Base-by-base conservation (phyloP, 805 yeast species). In the Saccharomycopsis javanensis region DNA sequence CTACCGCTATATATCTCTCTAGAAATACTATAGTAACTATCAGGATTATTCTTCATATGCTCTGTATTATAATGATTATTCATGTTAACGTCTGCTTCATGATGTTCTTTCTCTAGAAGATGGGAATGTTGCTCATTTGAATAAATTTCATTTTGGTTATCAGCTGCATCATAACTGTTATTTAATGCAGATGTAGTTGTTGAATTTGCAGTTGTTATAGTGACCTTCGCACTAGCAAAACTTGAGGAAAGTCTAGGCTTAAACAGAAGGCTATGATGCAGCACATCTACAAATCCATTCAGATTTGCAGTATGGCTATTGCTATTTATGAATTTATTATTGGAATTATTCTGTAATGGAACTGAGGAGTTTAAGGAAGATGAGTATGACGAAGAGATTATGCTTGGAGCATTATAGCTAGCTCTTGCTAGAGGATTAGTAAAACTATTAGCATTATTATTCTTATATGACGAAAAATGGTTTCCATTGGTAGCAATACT, bases 331-430 rank as follows among this genome's bases (percentile, higher is more conserved):
- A 28, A 28, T 25, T 48, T 28, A 15, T 27, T 48, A 31, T 28
- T 48, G 35, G 3, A 18, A 23, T 25, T 20, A 6, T 13, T 18
- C 25, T 42, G 48, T 20, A 42, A 5, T 10, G 25, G 48, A 42
- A 25, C 45, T 16, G 45, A 6, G 45, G 48, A 42, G 28, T 42
- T 42, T 10, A 42, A 4, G 48, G 48, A 42, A 27, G 54, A 52
- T 2, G 76, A 68, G 59, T 75, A 75, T 2, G 78, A 77, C 11
- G 77, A 70, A 51, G 79, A 73, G 3, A 78, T 73, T n/a, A 69
- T 77, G 52, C 72, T 72, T 4, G 81, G 81, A 2, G 80, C 73
- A 63, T 77, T 75, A 63, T 76, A 79, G 6, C 48, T 42, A n/a
- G 48, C 28, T 42, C 48, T 42, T 20, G 25, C 27, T 15, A 42